Base-by-base conservation (phyloP, 441 rosid genomes). In the Cnidoscolus chayamansa region DNA sequence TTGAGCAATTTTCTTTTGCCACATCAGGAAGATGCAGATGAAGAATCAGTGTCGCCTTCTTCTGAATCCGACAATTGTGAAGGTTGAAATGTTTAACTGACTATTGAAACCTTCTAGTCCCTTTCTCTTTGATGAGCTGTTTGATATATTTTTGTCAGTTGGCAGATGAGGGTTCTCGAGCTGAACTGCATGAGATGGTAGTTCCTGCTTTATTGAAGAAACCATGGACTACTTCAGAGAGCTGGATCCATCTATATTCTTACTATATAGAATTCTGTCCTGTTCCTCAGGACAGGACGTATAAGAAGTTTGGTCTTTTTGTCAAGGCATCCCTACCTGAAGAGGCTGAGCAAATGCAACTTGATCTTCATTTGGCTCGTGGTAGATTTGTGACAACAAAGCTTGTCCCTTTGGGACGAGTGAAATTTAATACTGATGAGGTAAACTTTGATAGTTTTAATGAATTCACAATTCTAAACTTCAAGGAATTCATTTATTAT, bases 341-440 rank as follows among this genome's bases (percentile, higher is more conserved):
- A 68, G 99, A 95, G 81, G 98, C 93, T 76, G 90, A 84, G 84
- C 77, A 74, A 79, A 77, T 95, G 89, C 85, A 89, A 65, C 70
- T 91, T 25, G 93, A 92, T 67, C 98, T 95, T 77, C 99, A 95
- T 82, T 89, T 95, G 80, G 93, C 96, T 76, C 90, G 74, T 76
- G 87, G 93, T 73, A 86, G 99, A 84, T 84, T 83, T 79, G 98
- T 95, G 71, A 63, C 61, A 78, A 85, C 92, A 65, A 84, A 81
- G 83, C 83, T 95, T 81, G 79, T 88, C 65, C 88, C 89, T 65
- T 81, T 81, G 12, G 87, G 87, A 45, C 63, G 72, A 57, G 70
- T 71, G 62, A 64, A 61, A 65, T 95, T 92, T 78, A 43, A 80
- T 62, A 76, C 78, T 65, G 83, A 86, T 67, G 90, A 91, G 98